Conservation (phyloP, 2,329 filamentous ascomycete genomes). For the Ceratocystis diversiconidia region DNA sequence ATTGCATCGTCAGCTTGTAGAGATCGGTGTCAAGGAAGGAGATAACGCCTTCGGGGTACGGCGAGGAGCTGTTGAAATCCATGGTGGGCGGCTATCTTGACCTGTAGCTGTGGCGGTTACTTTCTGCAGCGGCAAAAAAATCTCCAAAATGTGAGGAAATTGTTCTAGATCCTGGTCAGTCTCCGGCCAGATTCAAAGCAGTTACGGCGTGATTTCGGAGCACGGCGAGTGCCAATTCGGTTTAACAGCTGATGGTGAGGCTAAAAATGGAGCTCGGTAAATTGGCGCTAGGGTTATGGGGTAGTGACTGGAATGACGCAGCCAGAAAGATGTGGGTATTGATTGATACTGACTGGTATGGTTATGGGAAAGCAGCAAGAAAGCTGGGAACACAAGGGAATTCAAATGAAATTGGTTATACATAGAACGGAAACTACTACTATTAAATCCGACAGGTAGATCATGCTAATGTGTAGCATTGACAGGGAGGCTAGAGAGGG, state of each 20-base stretch:
- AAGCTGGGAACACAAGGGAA: neutral
- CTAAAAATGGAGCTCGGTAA: neutral
- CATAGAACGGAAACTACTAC: too few relatives aligned
- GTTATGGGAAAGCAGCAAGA: neutral
- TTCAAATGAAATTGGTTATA: neutral
- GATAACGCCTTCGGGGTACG: conserved; percentile 60
- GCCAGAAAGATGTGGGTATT: neutral
- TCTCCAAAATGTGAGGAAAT: neutral
- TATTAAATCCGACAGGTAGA: too few relatives aligned
- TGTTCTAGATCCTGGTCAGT: neutral
- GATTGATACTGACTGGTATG: neutral
- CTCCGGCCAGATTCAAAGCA: neutral
- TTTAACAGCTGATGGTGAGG: neutral
- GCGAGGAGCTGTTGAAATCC: conserved; percentile 53
- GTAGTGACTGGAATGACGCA: neutral
- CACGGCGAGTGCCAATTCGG: neutral
- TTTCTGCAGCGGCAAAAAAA: neutral
- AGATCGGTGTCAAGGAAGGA: conserved; percentile 72
- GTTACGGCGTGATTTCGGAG: neutral
- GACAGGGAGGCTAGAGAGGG: neutral
- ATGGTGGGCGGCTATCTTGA: conserved; percentile 27
- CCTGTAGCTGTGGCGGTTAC: conserved; percentile 5
- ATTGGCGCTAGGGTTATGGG: conserved; percentile 1
- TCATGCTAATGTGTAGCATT: neutral
- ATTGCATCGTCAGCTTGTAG: conserved; percentile 99